Percentiles rank a stretch among this genome's conserved stretches.
Conservation (phyloP, 345 rosid genomes). For the Moricandia arvensis region DNA sequence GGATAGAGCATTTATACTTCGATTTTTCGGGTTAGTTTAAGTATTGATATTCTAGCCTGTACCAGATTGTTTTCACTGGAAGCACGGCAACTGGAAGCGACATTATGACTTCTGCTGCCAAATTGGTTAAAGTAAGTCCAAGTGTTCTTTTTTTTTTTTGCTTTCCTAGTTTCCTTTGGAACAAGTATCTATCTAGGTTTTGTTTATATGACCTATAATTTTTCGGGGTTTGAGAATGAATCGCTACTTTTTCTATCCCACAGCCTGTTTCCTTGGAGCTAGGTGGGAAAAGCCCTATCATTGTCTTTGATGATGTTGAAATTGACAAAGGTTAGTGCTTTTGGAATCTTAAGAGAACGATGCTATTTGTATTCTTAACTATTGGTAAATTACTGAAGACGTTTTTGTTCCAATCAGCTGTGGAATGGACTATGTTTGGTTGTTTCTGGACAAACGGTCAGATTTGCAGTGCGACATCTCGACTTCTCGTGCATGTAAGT, state of each 20-base stretch:
- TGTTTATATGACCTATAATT: background rate
- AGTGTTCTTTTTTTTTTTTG: slow-evolving; percentile 17
- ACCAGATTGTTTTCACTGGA: slow-evolving; percentile 92
- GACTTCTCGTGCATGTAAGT: slow-evolving; percentile 88
- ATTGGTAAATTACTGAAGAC: slow-evolving; percentile 4
- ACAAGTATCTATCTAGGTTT: slow-evolving; percentile 12
- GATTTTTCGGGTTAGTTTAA: background rate
- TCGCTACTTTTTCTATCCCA: slow-evolving; percentile 16
- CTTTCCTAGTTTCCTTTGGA: slow-evolving; percentile 16
- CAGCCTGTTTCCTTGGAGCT: slow-evolving; percentile 96
- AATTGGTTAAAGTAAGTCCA: slow-evolving; percentile 67
- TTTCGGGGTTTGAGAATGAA: slow-evolving; percentile 17
- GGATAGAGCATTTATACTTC: background rate
- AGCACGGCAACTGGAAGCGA: slow-evolving; percentile 85
- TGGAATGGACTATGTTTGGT: slow-evolving; percentile 15
- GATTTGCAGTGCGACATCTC: slow-evolving; percentile 98
- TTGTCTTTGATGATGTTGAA: slow-evolving; percentile 91
- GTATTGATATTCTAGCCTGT: slow-evolving; percentile 18
- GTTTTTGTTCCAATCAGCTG: slow-evolving; percentile 52
- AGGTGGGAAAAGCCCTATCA: slow-evolving; percentile 92
- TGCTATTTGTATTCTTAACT: background rate
- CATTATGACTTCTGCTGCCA: slow-evolving; percentile 83
- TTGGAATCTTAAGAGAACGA: slow-evolving; percentile 13
- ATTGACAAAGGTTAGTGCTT: slow-evolving; percentile 70
- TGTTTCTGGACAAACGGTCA: slow-evolving; percentile 57